A percentile compares a stretch with the other conserved stretches of the same genome.
phyloP scores from a whole-genome alignment of 208 protist genomes.

The Herpetomonas muscarum region DNA sequence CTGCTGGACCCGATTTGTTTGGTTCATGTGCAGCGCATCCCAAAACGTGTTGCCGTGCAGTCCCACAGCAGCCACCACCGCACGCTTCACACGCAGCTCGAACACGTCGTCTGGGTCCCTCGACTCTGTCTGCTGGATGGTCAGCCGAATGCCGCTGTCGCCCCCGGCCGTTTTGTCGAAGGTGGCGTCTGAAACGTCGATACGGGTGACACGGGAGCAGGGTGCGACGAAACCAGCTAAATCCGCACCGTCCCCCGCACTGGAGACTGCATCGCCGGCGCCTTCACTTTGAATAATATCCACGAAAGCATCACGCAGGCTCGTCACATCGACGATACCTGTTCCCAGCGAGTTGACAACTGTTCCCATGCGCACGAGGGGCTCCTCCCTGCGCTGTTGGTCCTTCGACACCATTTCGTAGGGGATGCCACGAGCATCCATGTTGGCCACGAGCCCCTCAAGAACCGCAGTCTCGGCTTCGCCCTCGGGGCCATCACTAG shows the following conservation, averaged over 20 bases:
- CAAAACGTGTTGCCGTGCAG: conserved; percentile 30
- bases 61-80: conserved; percentile 19
- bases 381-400: conserved; percentile 22
- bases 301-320: conserved; percentile 20
- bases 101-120: conserved; percentile 1
- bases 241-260: too few relatives aligned
- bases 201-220: too few relatives aligned
- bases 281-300: conserved; percentile 6
- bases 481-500: conserved; percentile 18
- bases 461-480: conserved; percentile 4
- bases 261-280: conserved; percentile 21
- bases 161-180: too few relatives aligned
- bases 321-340: conserved; percentile 43
- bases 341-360: conserved; percentile 32
- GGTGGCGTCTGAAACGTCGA: too few relatives aligned
- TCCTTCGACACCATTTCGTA: conserved; percentile 19
- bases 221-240: too few relatives aligned
- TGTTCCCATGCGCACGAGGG: conserved; percentile 25
- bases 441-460: conserved; percentile 20
- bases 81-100: conserved; percentile 15
- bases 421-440: conserved; percentile 20
- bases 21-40: conserved; percentile 7
- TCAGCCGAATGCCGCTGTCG: neutral
- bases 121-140: conserved; percentile 6
- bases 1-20: neutral